Conservation (phyloP, 2,329 filamentous ascomycete genomes). For the Nothophoma quercina region DNA sequence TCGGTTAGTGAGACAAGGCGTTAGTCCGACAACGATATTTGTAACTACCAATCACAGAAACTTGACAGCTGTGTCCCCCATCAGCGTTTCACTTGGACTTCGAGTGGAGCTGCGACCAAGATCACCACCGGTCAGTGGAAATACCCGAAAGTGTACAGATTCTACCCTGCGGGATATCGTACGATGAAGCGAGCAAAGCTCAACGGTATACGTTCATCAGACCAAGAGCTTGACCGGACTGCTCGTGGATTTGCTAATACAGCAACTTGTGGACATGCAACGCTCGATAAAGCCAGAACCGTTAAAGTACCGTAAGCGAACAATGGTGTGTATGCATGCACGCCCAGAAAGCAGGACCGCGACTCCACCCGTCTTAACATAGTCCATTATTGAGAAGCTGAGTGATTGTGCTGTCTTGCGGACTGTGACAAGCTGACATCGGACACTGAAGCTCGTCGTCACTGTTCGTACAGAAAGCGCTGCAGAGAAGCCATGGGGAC, state of each 20-base stretch:
- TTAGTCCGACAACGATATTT: not conserved
- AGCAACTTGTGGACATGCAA: not conserved
- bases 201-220: not conserved
- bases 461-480: no score
- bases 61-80: not conserved
- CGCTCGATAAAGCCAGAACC: not conserved
- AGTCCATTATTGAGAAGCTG: not conserved
- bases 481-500: no score
- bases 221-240: not conserved
- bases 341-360: conserved; percentile 2
- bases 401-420: not conserved
- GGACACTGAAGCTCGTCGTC: no score
- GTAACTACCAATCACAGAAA: conserved; percentile 1
- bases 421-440: not conserved
- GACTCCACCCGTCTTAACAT: not conserved
- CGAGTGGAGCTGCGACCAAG: not conserved
- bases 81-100: conserved; percentile 5
- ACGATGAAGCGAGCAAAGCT: not conserved
- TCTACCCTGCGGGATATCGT: not conserved
- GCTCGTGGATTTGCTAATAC: not conserved
- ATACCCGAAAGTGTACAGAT: not conserved
- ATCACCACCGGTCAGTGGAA: not conserved
- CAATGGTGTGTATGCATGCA: conserved; percentile 8
- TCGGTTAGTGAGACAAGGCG: conserved; percentile 7
- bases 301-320: not conserved